A percentile compares a stretch with the other conserved stretches of the same genome.
Conservation (phyloP, 345 rosid species). For the Boechera retrofracta region DNA sequence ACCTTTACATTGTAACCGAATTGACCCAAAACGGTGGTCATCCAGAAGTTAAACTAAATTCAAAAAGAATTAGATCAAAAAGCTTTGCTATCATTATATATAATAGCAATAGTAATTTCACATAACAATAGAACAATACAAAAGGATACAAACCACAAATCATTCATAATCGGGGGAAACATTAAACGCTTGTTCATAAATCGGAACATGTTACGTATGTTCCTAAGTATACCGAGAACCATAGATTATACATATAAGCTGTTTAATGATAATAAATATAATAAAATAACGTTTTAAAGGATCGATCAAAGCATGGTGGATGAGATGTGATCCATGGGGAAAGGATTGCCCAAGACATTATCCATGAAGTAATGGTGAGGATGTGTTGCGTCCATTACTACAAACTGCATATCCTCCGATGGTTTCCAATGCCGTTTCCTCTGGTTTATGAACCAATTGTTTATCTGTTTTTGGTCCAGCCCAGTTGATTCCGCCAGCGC, state of each 20-base stretch:
- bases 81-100: neutral
- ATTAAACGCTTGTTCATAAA: conserved; percentile 33
- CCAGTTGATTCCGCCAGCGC: conserved; percentile 90
- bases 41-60: neutral
- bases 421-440: conserved; percentile 99
- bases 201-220: conserved; percentile 39
- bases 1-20: too few relatives aligned
- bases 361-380: conserved; percentile 82
- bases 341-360: conserved; percentile 73
- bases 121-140: conserved; percentile 4
- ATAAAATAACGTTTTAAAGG: conserved; percentile 20
- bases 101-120: neutral
- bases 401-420: conserved; percentile 91
- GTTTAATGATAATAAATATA: conserved; percentile 33
- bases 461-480: conserved; percentile 94
- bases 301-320: conserved; percentile 55
- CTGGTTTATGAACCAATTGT: conserved; percentile 99
- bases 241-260: conserved; percentile 44
- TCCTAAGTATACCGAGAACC: conserved; percentile 44
- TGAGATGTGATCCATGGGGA: conserved; percentile 73
- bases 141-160: conserved; percentile 37
- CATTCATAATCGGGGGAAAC: conserved; percentile 11
- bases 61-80: neutral
- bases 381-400: conserved; percentile 83
- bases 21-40: neutral